Evolutionary conservation across 352 stramenopile species (phyloP).

Genomic region (Pythium rhizo-oryzae): DNA sequence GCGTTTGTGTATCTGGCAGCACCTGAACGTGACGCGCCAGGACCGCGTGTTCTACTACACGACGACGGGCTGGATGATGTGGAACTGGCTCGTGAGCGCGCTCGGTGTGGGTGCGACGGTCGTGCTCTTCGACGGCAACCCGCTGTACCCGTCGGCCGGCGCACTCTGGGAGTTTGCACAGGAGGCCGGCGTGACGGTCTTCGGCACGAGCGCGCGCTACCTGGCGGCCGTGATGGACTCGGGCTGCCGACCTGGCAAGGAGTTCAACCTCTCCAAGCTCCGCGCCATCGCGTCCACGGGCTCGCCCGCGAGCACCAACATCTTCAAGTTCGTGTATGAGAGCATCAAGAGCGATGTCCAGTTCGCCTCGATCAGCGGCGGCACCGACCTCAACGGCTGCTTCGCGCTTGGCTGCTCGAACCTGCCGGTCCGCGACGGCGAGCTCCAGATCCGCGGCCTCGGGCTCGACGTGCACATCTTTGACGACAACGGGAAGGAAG

Average conservation of each 20-base stretch:
- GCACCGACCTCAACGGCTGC: slow-evolving; percentile 84
- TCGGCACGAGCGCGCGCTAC: slow-evolving; percentile 78
- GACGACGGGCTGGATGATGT: slow-evolving; percentile 90
- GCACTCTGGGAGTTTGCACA: slow-evolving; percentile 66
- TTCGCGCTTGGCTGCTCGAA: slow-evolving; percentile 78
- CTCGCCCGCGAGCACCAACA: slow-evolving; percentile 74
- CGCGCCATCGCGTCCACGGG: slow-evolving; percentile 72
- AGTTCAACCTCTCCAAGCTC: slow-evolving; percentile 71
- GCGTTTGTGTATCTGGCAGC: slow-evolving; percentile 29
- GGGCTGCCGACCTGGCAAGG: slow-evolving; percentile 54
- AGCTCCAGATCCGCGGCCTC: slow-evolving; percentile 80
- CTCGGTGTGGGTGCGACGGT: slow-evolving; percentile 73
- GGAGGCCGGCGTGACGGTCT: slow-evolving; percentile 64
- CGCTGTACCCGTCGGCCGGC: slow-evolving; percentile 55
- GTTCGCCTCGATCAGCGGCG: slow-evolving; percentile 82
- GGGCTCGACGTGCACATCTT: slow-evolving; percentile 82
- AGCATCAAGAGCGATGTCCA: slow-evolving; percentile 78
- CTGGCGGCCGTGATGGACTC: slow-evolving; percentile 76
- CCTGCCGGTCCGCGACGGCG: slow-evolving; percentile 75
- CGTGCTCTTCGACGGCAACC: slow-evolving; percentile 81
- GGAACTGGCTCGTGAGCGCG: slow-evolving; percentile 83
- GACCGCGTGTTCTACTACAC: slow-evolving; percentile 86
- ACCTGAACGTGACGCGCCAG: slow-evolving; percentile 62
- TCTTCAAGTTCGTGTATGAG: slow-evolving; percentile 83
- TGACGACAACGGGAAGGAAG: slow-evolving; percentile 55